These are phyloP conservation scores for Wallacemonas rigidus DNA, from an alignment of 208 protist species.

Conservation along the genomic window DNA sequence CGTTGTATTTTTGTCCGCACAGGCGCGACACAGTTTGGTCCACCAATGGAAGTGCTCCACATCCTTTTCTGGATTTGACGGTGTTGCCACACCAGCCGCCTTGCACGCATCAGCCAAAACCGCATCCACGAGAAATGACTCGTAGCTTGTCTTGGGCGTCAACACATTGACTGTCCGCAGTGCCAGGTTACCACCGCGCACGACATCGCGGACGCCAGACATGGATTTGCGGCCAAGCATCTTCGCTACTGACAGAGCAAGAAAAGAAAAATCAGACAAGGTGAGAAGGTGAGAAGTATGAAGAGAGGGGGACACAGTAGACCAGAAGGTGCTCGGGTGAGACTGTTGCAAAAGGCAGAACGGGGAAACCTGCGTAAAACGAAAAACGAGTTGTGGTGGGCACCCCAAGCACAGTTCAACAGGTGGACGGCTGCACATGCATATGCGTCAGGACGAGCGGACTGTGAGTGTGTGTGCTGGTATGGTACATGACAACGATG, in stretches of 20 bases:
- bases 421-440: too few relatives aligned
- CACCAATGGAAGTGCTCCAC: constrained; percentile 73
- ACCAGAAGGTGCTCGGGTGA: background rate
- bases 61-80: constrained; percentile 40
- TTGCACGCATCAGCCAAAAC: constrained; percentile 67
- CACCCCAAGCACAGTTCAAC: too few relatives aligned
- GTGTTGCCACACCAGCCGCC: constrained; percentile 46
- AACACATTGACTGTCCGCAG: constrained; percentile 47
- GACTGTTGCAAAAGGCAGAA: too few relatives aligned
- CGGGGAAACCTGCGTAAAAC: too few relatives aligned
- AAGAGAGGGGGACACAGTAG: background rate
- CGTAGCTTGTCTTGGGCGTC: constrained; percentile 25
- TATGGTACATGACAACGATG: too few relatives aligned
- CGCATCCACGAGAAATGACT: constrained; percentile 63
- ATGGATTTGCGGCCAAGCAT: constrained; percentile 77
- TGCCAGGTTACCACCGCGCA: constrained; percentile 39
- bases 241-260: constrained; percentile 15
- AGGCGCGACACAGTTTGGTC: constrained; percentile 84
- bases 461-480: too few relatives aligned
- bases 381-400: too few relatives aligned
- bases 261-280: constrained; percentile 4
- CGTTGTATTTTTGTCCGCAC: constrained; percentile 67
- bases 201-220: constrained; percentile 83
- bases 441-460: too few relatives aligned
- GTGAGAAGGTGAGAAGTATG: constrained; percentile 2